Evolutionary conservation across 352 stramenopile genomes (phyloP).

Genomic region (Pythium rhizo-oryzae): DNA sequence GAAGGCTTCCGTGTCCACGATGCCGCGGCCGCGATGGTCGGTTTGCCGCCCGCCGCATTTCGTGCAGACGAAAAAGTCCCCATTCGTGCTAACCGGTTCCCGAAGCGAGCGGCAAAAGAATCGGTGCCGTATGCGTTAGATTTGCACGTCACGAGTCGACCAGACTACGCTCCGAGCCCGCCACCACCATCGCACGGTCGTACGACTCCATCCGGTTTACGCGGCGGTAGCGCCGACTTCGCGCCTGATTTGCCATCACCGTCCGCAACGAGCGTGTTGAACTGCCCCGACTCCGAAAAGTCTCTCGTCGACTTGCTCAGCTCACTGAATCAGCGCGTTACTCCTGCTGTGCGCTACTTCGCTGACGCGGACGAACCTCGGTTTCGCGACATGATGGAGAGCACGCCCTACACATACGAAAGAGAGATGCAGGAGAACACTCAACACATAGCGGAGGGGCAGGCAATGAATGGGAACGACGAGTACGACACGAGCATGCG

Average conservation of each 20-base stretch:
- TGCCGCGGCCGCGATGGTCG: not conserved
- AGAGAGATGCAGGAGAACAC: not conserved
- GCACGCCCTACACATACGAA: not conserved
- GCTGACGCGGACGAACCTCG: slow-evolving; percentile 20
- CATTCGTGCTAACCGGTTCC: slow-evolving; percentile 4
- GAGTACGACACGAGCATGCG: not conserved
- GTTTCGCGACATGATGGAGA: slow-evolving; percentile 10
- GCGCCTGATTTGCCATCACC: slow-evolving; percentile 37
- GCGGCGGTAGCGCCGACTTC: slow-evolving; percentile 1
- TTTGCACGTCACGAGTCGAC: not conserved
- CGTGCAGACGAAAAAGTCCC: slow-evolving; percentile 18
- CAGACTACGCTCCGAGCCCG: not conserved
- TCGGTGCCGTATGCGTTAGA: slow-evolving; percentile 10
- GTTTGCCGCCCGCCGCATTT: not conserved
- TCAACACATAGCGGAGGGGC: not conserved
- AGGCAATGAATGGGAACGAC: not conserved
- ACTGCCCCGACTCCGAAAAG: slow-evolving; percentile 71
- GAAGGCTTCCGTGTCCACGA: not conserved
- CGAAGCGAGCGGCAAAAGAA: slow-evolving; percentile 66
- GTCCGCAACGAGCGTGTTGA: slow-evolving; percentile 56
- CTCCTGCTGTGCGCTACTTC: slow-evolving; percentile 28
- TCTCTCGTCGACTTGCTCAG: slow-evolving; percentile 65
- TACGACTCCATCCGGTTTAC: not conserved
- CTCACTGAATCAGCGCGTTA: slow-evolving; percentile 55
- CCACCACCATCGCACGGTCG: not conserved